Conservation (phyloP, 148 eudicot species). For the Simmondsia chinensis region DNA sequence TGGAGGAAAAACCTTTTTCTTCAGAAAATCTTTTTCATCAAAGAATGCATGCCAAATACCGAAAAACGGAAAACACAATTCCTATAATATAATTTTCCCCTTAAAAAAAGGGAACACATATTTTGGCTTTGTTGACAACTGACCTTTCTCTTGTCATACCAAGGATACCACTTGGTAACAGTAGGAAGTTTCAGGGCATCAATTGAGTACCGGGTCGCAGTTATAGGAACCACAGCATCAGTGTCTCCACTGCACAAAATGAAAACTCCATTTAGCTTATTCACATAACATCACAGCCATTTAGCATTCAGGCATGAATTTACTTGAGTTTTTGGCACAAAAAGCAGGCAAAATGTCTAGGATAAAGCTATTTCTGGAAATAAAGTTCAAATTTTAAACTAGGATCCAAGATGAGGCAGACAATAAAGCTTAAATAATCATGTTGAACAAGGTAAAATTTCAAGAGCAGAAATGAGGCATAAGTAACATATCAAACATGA, state of each 20-base stretch:
- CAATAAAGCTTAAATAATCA: neutral
- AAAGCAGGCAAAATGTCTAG: too few relatives aligned
- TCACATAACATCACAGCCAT: neutral
- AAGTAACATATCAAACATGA: neutral
- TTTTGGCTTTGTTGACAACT: too few relatives aligned
- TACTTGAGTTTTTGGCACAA: too few relatives aligned
- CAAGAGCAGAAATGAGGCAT: neutral
- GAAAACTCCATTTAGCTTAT: neutral
- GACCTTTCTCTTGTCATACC: conserved; percentile 84
- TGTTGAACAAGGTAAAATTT: neutral
- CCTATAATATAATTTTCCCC: too few relatives aligned
- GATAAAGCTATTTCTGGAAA: too few relatives aligned
- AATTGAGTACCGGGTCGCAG: conserved; percentile 84
- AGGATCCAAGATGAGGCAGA: too few relatives aligned
- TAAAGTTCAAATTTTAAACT: too few relatives aligned
- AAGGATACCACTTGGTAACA: conserved; percentile 62
- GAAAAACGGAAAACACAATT: too few relatives aligned
- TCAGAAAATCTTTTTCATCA: too few relatives aligned
- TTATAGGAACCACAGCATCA: conserved; percentile 85
- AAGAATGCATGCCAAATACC: too few relatives aligned
- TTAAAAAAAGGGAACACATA: too few relatives aligned
- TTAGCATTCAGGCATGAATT: neutral
- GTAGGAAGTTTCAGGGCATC: conserved; percentile 85
- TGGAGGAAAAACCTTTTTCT: too few relatives aligned
- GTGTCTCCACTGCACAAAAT: conserved; percentile 55